A percentile compares a stretch with the other conserved stretches of the same genome.
Evolutionary conservation across 2,329 filamentous ascomycete species (phyloP).

Genomic region (Xylaria sp.): DNA sequence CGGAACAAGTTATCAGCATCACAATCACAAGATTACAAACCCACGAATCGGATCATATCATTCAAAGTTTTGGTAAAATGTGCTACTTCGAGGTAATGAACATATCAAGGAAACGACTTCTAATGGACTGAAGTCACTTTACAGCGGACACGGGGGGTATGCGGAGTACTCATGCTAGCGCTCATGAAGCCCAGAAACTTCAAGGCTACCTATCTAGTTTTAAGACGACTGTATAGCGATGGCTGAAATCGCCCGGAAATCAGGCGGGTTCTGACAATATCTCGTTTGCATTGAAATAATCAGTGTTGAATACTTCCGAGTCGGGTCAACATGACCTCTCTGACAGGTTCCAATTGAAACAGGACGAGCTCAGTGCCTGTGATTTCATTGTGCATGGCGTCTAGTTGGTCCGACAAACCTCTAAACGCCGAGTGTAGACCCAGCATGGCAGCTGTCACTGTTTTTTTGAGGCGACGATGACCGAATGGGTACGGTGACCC

Average conservation of each 20-base stretch:
- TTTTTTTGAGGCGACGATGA: constrained; percentile 41
- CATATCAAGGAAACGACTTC: too few species aligned
- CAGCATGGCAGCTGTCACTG: constrained; percentile 41
- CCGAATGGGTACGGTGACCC: background rate
- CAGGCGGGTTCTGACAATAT: constrained; percentile 42
- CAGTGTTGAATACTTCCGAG: background rate
- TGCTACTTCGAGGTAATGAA: too few species aligned
- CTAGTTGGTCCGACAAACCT: constrained; percentile 43
- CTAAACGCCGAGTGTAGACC: constrained; percentile 42
- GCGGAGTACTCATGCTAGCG: too few species aligned
- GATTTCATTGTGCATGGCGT: constrained; percentile 48
- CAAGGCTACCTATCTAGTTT: constrained; percentile 39
- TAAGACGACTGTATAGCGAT: constrained; percentile 32
- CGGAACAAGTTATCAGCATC: too few species aligned
- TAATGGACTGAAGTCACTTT: too few species aligned
- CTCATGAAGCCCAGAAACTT: constrained; percentile 41
- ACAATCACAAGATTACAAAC: too few species aligned
- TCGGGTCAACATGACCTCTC: constrained; percentile 30
- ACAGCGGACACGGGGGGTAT: too few species aligned
- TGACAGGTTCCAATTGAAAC: constrained; percentile 40
- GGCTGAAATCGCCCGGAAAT: constrained; percentile 43
- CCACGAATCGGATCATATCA: too few species aligned
- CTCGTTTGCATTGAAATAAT: constrained; percentile 34
- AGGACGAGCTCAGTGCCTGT: constrained; percentile 46
- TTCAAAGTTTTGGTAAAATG: too few species aligned